Percentiles rank a stretch among this genome's conserved stretches.
These are phyloP conservation scores for Blastobotrys americana DNA, from an alignment of 805 yeast genomes.

Conservation along the genomic window DNA sequence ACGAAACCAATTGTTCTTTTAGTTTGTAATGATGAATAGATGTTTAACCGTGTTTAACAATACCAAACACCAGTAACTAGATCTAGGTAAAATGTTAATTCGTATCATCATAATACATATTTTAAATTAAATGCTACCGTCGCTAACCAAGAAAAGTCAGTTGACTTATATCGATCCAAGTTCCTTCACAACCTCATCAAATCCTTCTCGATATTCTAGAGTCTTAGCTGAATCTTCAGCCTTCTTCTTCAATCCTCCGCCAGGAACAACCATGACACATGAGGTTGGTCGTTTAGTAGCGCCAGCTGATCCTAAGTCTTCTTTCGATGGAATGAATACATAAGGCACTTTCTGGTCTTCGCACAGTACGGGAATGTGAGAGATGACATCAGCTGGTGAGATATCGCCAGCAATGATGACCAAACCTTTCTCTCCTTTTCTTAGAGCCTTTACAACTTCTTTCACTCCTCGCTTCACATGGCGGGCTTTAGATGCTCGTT, in stretches of 20 bases:
- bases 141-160: neutral
- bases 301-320: slow-evolving; percentile 97
- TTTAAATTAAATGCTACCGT: neutral
- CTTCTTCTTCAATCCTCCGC: slow-evolving; percentile 79
- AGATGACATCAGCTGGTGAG: slow-evolving; percentile 93
- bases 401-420: slow-evolving; percentile 97
- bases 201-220: slow-evolving; percentile 84
- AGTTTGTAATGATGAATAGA: too few species aligned
- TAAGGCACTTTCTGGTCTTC: slow-evolving; percentile 91
- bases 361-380: slow-evolving; percentile 95
- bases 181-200: slow-evolving; percentile 92
- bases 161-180: slow-evolving; percentile 35
- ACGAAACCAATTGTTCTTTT: too few species aligned
- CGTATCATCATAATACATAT: neutral
- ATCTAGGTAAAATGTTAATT: too few species aligned
- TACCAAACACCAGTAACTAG: too few species aligned
- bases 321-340: slow-evolving; percentile 92
- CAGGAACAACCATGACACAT: slow-evolving; percentile 95
- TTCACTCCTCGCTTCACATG: slow-evolving; percentile 98
- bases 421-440: slow-evolving; percentile 97
- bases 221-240: slow-evolving; percentile 53
- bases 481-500: slow-evolving; percentile 90
- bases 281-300: slow-evolving; percentile 99
- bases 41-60: too few species aligned
- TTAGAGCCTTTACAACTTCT: slow-evolving; percentile 94